Conservation (phyloP, 805 yeast species). For the Saccharomycopsis amapae region DNA sequence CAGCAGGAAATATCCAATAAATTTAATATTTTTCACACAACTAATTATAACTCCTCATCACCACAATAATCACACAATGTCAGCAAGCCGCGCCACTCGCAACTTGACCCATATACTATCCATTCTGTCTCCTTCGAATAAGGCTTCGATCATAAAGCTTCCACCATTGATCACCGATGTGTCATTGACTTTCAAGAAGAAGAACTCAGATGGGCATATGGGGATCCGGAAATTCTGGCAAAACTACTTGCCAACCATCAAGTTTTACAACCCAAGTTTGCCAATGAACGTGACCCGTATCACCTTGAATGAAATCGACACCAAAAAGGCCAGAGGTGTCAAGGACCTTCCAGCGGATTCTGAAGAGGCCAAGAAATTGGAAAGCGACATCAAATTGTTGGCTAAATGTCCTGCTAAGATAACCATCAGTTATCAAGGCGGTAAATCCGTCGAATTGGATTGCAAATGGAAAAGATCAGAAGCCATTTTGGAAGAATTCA, state of each 20-base stretch:
- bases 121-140: too few species aligned
- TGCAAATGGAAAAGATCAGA: slow-evolving; percentile 34
- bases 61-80: too few species aligned
- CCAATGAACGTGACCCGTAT: slow-evolving; percentile 41
- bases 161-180: slow-evolving; percentile 32
- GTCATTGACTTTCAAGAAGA: slow-evolving; percentile 38
- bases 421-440: slow-evolving; percentile 16
- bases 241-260: slow-evolving; percentile 43
- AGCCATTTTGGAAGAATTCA: slow-evolving; percentile 38
- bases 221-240: slow-evolving; percentile 52
- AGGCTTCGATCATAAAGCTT: slow-evolving; percentile 29
- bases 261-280: slow-evolving; percentile 46
- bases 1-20: too few species aligned
- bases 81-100: too few species aligned
- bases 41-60: too few species aligned
- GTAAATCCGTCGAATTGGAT: slow-evolving; percentile 32
- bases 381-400: slow-evolving; percentile 21
- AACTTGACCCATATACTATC: too few species aligned
- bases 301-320: slow-evolving; percentile 15
- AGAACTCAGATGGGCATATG: slow-evolving; percentile 35
- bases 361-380: slow-evolving; percentile 33
- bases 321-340: too few species aligned
- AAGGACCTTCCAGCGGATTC: slow-evolving; percentile 22
- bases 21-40: too few species aligned
- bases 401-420: slow-evolving; percentile 34